These are phyloP conservation scores for Hanseniaspora lachancei DNA, from an alignment of 805 yeast genomes.

Conservation along the genomic window DNA sequence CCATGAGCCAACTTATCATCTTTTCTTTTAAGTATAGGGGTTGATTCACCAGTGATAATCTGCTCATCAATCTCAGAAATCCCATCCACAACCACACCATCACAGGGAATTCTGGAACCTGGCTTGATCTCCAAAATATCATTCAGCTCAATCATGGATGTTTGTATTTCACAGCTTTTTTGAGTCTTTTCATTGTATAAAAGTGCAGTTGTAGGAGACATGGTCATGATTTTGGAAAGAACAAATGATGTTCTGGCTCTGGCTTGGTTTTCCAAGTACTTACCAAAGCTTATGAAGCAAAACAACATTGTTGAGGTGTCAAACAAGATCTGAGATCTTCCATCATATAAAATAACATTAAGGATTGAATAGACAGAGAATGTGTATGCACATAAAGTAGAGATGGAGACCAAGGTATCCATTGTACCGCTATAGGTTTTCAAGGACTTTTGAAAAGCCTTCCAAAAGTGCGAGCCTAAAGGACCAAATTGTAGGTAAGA, in stretches of 20 bases:
- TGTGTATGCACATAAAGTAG: constrained; percentile 64
- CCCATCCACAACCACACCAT: constrained; percentile 70
- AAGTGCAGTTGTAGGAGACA: constrained; percentile 66
- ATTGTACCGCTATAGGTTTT: constrained; percentile 66
- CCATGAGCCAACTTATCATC: constrained; percentile 77
- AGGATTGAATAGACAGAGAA: constrained; percentile 59
- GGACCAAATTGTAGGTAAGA: constrained; percentile 42
- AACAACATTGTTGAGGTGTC: constrained; percentile 81
- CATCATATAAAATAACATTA: constrained; percentile 29
- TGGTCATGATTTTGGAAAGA: constrained; percentile 60
- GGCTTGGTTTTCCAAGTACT: constrained; percentile 81
- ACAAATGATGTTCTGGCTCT: constrained; percentile 90
- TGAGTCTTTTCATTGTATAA: constrained; percentile 36
- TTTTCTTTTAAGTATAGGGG: constrained; percentile 49
- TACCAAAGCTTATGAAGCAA: constrained; percentile 75
- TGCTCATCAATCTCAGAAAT: constrained; percentile 80
- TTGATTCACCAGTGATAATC: constrained; percentile 79
- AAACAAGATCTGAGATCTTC: constrained; percentile 56
- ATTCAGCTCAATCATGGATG: constrained; percentile 62
- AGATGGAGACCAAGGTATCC: constrained; percentile 80
- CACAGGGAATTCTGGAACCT: constrained; percentile 84
- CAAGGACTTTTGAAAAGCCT: constrained; percentile 51
- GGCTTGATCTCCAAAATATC: constrained; percentile 73
- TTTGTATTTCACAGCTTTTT: constrained; percentile 34
- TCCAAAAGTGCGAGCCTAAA: constrained; percentile 57